These are phyloP conservation scores for Fraxinus baroniana DNA, from an alignment of 305 asterid genomes.

Conservation along the genomic window DNA sequence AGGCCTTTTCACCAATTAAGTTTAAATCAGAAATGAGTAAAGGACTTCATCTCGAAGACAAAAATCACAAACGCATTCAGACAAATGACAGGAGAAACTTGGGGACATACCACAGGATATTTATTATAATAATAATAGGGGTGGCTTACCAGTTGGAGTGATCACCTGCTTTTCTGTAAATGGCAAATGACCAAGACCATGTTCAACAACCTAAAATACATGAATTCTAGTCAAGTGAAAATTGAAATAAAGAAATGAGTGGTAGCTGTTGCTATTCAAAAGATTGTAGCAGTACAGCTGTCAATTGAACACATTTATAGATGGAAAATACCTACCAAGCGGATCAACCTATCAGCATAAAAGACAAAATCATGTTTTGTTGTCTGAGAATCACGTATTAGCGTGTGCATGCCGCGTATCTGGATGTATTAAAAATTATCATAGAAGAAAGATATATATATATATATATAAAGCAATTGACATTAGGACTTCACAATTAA, in stretches of 20 bases:
- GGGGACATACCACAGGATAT: conserved; percentile 10
- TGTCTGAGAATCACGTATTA: conserved; percentile 51
- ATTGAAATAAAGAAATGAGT: neutral
- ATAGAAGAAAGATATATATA: neutral
- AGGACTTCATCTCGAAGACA: neutral
- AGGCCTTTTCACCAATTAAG: neutral
- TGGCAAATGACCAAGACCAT: conserved; percentile 98
- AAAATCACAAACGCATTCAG: neutral
- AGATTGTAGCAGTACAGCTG: neutral
- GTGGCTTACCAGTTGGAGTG: conserved; percentile 90
- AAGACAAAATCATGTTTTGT: conserved; percentile 53
- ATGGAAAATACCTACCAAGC: conserved; percentile 38
- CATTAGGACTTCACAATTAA: conserved; percentile 8
- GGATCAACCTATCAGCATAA: conserved; percentile 52
- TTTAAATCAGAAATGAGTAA: neutral
- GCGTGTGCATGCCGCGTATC: conserved; percentile 66
- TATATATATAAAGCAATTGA: neutral
- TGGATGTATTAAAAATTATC: conserved; percentile 18
- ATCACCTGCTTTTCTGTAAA: conserved; percentile 95
- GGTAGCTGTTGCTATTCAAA: neutral
- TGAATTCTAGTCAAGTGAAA: neutral
- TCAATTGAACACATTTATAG: neutral
- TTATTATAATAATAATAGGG: neutral
- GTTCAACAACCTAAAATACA: conserved; percentile 84
- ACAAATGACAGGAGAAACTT: neutral